Conservation (phyloP, 208 protist genomes). For the Wallacemonas rigidus region DNA sequence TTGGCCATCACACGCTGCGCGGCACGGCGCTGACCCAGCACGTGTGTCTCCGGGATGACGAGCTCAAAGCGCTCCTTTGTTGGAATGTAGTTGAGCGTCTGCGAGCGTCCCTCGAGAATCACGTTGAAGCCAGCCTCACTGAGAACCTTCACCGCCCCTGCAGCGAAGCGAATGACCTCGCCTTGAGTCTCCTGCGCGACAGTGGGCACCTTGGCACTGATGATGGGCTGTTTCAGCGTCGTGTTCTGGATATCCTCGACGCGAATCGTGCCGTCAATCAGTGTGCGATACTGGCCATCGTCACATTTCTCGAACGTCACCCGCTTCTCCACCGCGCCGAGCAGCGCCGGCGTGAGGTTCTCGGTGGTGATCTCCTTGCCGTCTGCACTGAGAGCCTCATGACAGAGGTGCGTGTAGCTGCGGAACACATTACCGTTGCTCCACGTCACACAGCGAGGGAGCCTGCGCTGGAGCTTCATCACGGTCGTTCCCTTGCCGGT, state of each 20-base stretch:
- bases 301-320: constrained; percentile 69
- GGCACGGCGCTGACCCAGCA: constrained; percentile 85
- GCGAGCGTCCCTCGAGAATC: constrained; percentile 86
- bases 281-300: constrained; percentile 61
- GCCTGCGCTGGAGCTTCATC: constrained; percentile 58
- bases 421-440: constrained; percentile 94
- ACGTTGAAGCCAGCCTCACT: constrained; percentile 85
- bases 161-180: constrained; percentile 88
- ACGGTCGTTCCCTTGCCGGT: constrained; percentile 93
- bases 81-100: constrained; percentile 89
- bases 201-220: constrained; percentile 78
- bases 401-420: constrained; percentile 84
- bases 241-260: constrained; percentile 91
- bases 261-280: constrained; percentile 62
- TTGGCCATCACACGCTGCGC: constrained; percentile 90
- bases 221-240: constrained; percentile 76
- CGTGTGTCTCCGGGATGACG: constrained; percentile 64
- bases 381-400: constrained; percentile 52
- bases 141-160: constrained; percentile 63
- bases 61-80: constrained; percentile 88
- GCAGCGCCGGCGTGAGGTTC: constrained; percentile 60
- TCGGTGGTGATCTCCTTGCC: constrained; percentile 52
- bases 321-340: constrained; percentile 55
- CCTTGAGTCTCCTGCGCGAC: constrained; percentile 92
- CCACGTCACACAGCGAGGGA: constrained; percentile 87